These are phyloP conservation scores for Leptographium flavum DNA, from an alignment of 2,329 filamentous ascomycete genomes.

Conservation along the genomic window DNA sequence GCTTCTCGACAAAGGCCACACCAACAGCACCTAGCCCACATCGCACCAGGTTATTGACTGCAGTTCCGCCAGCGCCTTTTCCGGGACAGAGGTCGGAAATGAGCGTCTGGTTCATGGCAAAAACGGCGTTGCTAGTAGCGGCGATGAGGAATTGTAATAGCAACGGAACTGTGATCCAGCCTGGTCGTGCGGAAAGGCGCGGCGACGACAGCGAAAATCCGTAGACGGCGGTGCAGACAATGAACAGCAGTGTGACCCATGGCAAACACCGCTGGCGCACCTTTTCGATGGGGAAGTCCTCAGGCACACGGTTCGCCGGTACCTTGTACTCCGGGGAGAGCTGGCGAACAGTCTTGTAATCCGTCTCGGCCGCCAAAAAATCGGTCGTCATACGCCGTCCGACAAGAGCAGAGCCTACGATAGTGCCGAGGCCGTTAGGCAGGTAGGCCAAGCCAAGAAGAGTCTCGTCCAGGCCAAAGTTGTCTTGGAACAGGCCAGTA, in stretches of 20 bases:
- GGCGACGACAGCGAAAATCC: neutral
- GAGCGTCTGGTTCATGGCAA: constrained; percentile 3
- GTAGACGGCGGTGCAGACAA: neutral
- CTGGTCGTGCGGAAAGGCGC: neutral
- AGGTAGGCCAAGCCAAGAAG: neutral
- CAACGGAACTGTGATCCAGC: constrained; percentile 1
- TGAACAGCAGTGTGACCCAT: neutral
- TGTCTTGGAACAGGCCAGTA: neutral
- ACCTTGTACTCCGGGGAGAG: neutral
- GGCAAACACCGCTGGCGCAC: neutral
- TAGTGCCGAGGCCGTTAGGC: constrained; percentile 1
- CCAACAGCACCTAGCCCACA: neutral
- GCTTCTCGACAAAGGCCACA: neutral
- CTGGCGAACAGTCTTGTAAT: neutral
- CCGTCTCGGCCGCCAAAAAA: neutral
- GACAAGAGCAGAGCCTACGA: neutral
- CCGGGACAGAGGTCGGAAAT: constrained; percentile 2
- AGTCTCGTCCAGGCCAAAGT: neutral
- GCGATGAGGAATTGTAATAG: constrained; percentile 1
- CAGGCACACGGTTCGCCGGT: neutral
- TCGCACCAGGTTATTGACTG: constrained; percentile 1
- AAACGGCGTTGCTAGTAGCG: neutral
- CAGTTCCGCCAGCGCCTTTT: neutral
- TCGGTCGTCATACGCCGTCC: neutral
- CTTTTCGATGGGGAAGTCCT: constrained; percentile 1